Percentiles rank a stretch among this genome's conserved stretches.
These are phyloP conservation scores for Heritiera fomes DNA, from an alignment of 345 rosid species.

Conservation along the genomic window DNA sequence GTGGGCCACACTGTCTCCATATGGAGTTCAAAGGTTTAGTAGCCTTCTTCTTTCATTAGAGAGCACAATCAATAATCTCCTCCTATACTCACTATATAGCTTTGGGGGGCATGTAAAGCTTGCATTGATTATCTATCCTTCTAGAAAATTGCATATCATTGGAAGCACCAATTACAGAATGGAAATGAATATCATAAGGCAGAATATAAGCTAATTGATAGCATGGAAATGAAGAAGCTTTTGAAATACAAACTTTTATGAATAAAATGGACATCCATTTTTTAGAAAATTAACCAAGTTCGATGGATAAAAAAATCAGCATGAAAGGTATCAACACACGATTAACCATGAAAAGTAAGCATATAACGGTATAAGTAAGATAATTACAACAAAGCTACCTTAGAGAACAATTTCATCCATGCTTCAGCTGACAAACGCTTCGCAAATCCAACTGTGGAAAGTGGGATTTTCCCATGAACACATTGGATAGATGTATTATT, in stretches of 20 bases:
- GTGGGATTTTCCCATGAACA: constrained; percentile 76
- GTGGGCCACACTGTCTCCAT: not conserved
- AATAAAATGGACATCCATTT: not conserved
- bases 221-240: not conserved
- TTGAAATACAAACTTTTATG: not conserved
- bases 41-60: not conserved
- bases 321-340: not conserved
- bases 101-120: not conserved
- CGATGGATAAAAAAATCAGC: not conserved
- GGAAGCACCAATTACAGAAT: not conserved
- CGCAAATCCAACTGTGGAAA: constrained; percentile 65
- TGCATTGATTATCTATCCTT: not conserved
- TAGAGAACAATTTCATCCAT: constrained; percentile 68
- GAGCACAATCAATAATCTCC: not conserved
- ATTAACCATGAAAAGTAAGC: not conserved
- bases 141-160: not conserved
- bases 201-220: constrained; percentile 2
- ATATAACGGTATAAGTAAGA: constrained; percentile 14
- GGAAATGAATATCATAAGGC: not conserved
- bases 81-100: not conserved
- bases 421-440: constrained; percentile 78
- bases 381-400: constrained; percentile 48
- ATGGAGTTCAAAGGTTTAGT: not conserved
- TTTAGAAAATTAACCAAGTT: not conserved
- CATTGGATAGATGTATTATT: constrained; percentile 81